These are phyloP conservation scores for Backusella psychrophila DNA, from an alignment of 192 early-diverging fungal genomes.

Conservation along the genomic window DNA sequence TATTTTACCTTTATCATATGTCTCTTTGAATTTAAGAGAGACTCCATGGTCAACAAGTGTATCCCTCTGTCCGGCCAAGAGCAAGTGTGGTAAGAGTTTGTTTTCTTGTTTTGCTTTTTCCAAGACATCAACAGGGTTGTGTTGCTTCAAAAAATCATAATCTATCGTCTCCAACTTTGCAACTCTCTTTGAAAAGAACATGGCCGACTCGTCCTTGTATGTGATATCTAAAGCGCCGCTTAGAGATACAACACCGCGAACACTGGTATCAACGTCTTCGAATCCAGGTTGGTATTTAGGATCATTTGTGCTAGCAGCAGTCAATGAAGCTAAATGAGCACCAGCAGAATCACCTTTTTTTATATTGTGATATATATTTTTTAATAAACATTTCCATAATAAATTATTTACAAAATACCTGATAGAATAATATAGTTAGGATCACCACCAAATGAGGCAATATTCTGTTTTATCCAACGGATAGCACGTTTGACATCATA, in stretches of 20 bases:
- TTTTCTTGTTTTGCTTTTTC: background rate
- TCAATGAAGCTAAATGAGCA: conserved; percentile 26
- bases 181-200: conserved; percentile 23
- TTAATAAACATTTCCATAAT: background rate
- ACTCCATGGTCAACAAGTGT: background rate
- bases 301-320: conserved; percentile 27
- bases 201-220: background rate
- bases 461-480: conserved; percentile 64
- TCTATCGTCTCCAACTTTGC: conserved; percentile 1
- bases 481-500: conserved; percentile 69
- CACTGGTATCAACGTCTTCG: conserved; percentile 31
- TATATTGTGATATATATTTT: background rate
- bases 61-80: conserved; percentile 14
- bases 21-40: conserved; percentile 6
- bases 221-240: conserved; percentile 25
- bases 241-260: conserved; percentile 25
- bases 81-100: conserved; percentile 12
- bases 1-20: conserved; percentile 9
- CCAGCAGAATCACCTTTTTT: conserved; percentile 32
- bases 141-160: background rate
- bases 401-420: conserved; percentile 23
- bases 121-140: conserved; percentile 9
- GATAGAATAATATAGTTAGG: conserved; percentile 64
- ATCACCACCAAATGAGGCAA: conserved; percentile 64
- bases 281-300: conserved; percentile 30